Evolutionary conservation across 345 rosid species (phyloP), one percentile per base, ranked within the genome.

Genomic region (Capsella bursapastoris): DNA sequence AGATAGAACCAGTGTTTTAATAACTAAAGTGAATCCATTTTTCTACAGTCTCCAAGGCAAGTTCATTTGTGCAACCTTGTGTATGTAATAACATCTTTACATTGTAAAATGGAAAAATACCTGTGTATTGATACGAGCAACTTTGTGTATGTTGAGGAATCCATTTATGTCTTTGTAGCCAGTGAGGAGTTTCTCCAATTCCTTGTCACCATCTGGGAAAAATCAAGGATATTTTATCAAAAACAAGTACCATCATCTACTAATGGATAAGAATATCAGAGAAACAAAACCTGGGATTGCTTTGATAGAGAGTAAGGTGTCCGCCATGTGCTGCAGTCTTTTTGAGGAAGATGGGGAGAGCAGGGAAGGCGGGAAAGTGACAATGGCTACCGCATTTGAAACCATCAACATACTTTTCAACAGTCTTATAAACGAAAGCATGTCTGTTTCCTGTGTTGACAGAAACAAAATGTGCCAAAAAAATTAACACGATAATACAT

Each of bases 161-260:
- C 99, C 97, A 78, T 87, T 83, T 85, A 95, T 92, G 84, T 92
- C 99, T 72, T 92, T 90, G 83, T 95, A 95, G 49, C 90, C 97
- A 7, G 96, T 86, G 12, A 92, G 88, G 40, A 95, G 96, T 77
- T 78, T 83, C 59, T 86, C 93, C 78, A 92, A 72, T 57, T 88
- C 93, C 73, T 86, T 92, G 81, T 92, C 97, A 72, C 88, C 96
- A 65, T 88, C 93, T 95, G 81, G 34, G 29, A 27, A 66, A 64
- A 51, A 66, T 63, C 12, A 31, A 22, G 29, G 31, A 9, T 29
- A 43, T n/a, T 28, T 28, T 14, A 57, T 73, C 16, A 72, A 43
- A 72, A 43, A 51, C 35, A 57, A 5, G 1, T 5, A 52, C 15
- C 0, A 38, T 57, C 18, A 52, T 55, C 37, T 66, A 66, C 52